Base-by-base conservation (phyloP, 1,284 basidiomycete genomes). In the Psilocybe mexicana region DNA sequence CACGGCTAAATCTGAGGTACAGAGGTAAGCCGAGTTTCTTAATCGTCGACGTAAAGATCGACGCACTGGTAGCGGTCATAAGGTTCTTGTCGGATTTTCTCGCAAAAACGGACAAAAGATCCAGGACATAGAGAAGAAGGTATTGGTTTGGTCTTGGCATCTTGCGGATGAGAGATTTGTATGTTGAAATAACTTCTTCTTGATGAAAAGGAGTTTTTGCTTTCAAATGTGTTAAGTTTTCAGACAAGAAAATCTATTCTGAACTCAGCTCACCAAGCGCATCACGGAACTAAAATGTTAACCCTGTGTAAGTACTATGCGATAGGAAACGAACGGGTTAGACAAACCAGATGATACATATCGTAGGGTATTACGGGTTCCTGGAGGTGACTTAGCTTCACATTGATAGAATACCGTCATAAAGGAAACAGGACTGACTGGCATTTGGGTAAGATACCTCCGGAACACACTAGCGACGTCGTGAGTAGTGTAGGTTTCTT, bases 391-490 rank as follows among this genome's bases (percentile, higher is more conserved):
- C 38, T 28, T 8, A 35, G 14, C 38, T 36, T 38, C 7, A 18
- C 30, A 43, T 58, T 6, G 28, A 48, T n/a, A n/a, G 6, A 4
- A 40, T 4, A n/a, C 28, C 28, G 25, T 46, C 38, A 28, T 46
- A n/a, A 14, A 50, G 33, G 54, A 47, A 42, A 54, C 60, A 54
- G 50, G 4, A 84, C 90, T 70, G 67, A 94, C 94, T 35, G 96
- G 95, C 91, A 98, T 94, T 70, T 92, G 91, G 5, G 96, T 98
- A 59, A 99, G 86, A 75, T 95, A 99, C 76, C 96, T 81, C 58
- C 96, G 84, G 70, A 99, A 93, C 53, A 99, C 94, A 66, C 93
- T 96, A 18, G 96, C 96, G 50, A 97, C 94, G 71, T 99, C 96
- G 73, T 99, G 96, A 2, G 95, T 86, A 35, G 91, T 97, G 74